Evolutionary conservation across 805 yeast genomes (phyloP).

Genomic region (Limtongia smithiae): DNA sequence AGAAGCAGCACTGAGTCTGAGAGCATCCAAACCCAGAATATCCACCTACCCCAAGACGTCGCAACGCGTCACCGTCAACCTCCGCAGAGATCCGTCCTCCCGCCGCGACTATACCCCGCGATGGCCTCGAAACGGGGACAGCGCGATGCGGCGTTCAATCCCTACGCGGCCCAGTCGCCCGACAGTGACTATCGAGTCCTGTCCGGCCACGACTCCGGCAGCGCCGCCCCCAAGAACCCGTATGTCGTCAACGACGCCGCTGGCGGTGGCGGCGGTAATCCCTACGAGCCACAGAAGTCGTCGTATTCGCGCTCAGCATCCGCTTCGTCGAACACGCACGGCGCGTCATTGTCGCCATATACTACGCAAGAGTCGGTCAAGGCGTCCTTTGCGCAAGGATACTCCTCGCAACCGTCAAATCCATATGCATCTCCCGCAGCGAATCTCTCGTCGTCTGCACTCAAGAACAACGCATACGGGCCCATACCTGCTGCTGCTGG

Average conservation of each 20-base stretch:
- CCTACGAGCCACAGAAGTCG: background rate
- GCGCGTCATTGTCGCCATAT: background rate
- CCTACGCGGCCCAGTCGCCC: background rate
- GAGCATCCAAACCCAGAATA: too few relatives aligned
- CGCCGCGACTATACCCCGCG: too few relatives aligned
- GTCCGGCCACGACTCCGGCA: too few relatives aligned
- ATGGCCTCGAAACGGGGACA: background rate
- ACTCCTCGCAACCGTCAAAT: background rate
- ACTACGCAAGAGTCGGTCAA: background rate
- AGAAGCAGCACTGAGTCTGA: too few relatives aligned
- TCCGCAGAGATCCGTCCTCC: too few relatives aligned
- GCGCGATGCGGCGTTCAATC: background rate
- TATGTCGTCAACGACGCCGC: background rate
- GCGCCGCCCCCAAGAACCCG: background rate
- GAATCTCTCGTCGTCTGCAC: background rate
- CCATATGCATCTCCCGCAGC: slow-evolving; percentile 1
- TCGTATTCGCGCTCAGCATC: background rate
- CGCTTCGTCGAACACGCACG: background rate
- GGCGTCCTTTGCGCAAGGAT: background rate
- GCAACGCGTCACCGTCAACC: too few relatives aligned
- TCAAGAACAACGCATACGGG: background rate
- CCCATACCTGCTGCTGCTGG: too few relatives aligned
- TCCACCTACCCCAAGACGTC: too few relatives aligned
- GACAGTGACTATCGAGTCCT: background rate
- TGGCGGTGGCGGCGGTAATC: background rate